Evolutionary conservation across 257 asterid genomes (phyloP).

Genomic region (Mitragyna speciosa): DNA sequence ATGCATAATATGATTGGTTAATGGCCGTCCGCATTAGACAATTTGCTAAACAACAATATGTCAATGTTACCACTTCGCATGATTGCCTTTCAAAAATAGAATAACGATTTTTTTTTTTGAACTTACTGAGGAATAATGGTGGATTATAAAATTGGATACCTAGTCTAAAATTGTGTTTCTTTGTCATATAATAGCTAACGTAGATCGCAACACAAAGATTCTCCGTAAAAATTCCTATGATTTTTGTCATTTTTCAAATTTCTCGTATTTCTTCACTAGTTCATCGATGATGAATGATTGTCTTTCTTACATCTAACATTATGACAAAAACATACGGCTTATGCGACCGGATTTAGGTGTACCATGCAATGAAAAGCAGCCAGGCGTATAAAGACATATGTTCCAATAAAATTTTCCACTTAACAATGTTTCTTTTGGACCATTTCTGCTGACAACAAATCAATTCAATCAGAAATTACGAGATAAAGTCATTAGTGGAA

Average conservation of each 20-base stretch:
- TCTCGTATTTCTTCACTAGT: not conserved
- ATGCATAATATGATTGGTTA: not conserved
- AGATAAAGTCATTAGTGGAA: not conserved
- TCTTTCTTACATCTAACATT: not conserved
- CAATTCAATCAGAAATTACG: not conserved
- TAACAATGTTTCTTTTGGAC: not conserved
- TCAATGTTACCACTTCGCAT: not conserved
- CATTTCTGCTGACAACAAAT: not conserved
- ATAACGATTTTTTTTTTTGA: not conserved
- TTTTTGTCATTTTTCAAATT: not conserved
- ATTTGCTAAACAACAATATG: not conserved
- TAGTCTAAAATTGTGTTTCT: not conserved
- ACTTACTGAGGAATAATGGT: not conserved
- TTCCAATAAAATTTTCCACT: not conserved
- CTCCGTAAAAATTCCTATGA: not conserved
- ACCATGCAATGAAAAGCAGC: not conserved
- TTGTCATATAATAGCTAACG: slow-evolving; percentile 4
- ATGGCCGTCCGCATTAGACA: not conserved
- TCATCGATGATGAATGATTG: not conserved
- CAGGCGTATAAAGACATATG: not conserved
- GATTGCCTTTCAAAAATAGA: not conserved
- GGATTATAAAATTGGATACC: not conserved
- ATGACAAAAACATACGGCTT: not conserved
- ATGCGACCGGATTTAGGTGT: not conserved
- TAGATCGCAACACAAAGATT: not conserved